Percentiles rank a stretch among this genome's conserved stretches.
These are phyloP conservation scores for Caloboletus firmus DNA, from an alignment of 1,284 basidiomycete species.

Conservation along the genomic window DNA sequence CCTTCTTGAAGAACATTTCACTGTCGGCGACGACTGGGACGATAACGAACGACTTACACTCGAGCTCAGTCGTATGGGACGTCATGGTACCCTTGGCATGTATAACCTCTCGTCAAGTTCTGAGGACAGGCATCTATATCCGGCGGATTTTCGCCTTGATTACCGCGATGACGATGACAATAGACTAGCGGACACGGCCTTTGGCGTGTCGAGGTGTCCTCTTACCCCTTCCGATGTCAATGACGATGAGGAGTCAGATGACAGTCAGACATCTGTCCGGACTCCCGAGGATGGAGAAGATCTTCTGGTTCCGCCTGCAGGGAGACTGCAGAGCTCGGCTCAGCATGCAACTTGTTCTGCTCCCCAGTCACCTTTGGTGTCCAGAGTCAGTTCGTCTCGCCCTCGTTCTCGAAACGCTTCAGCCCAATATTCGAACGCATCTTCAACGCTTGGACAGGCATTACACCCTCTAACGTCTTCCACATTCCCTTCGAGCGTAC, in stretches of 20 bases:
- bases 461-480: not conserved
- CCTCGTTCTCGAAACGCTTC: slow-evolving; percentile 27
- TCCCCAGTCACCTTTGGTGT: slow-evolving; percentile 11
- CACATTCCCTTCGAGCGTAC: not conserved
- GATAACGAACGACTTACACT: slow-evolving; percentile 25
- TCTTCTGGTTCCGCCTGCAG: slow-evolving; percentile 8
- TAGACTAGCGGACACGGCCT: slow-evolving; percentile 13
- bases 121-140: slow-evolving; percentile 5
- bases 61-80: slow-evolving; percentile 19
- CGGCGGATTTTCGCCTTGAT: slow-evolving; percentile 12
- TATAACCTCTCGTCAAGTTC: not conserved
- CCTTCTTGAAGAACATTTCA: slow-evolving; percentile 28
- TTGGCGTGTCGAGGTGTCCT: slow-evolving; percentile 26
- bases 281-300: slow-evolving; percentile 30
- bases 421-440: slow-evolving; percentile 1
- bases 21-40: slow-evolving; percentile 25
- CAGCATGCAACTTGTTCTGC: not conserved
- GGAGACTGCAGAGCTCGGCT: not conserved
- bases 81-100: not conserved
- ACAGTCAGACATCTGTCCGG: slow-evolving; percentile 23
- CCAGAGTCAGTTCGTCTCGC: slow-evolving; percentile 25
- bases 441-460: not conserved
- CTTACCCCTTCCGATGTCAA: slow-evolving; percentile 28
- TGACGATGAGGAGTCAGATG: slow-evolving; percentile 33
- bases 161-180: slow-evolving; percentile 1